A percentile compares a stretch with the other conserved stretches of the same genome.
phyloP scores from a whole-genome alignment of 257 asterid species.

The Solanum sparsipilum region DNA sequence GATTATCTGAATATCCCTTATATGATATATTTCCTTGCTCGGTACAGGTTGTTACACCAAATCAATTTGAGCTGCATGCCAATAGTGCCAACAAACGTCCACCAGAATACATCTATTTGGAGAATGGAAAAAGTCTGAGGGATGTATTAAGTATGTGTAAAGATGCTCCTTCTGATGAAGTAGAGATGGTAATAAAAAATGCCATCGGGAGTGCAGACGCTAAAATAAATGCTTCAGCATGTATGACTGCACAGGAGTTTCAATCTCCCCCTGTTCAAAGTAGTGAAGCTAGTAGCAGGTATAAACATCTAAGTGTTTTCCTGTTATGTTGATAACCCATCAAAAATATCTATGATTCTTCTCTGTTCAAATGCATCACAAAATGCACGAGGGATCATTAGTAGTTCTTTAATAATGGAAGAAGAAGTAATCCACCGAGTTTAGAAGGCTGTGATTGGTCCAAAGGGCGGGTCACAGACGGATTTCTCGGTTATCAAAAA shows the following conservation, averaged over 20 bases:
- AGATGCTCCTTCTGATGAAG: conserved; percentile 31
- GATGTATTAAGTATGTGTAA: conserved; percentile 71
- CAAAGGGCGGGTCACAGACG: too few relatives aligned
- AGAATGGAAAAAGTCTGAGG: conserved; percentile 60
- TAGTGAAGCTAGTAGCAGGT: conserved; percentile 39
- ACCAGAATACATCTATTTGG: conserved; percentile 64
- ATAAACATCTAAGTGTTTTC: neutral
- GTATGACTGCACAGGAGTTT: conserved; percentile 28
- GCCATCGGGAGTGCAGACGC: conserved; percentile 39
- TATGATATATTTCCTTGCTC: conserved; percentile 3
- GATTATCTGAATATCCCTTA: neutral
- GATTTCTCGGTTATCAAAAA: too few relatives aligned
- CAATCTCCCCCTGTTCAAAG: conserved; percentile 21
- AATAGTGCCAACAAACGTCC: conserved; percentile 70
- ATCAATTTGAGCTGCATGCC: conserved; percentile 74
- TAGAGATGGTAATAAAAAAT: conserved; percentile 42
- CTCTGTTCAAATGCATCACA: neutral
- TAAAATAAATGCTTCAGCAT: conserved; percentile 26
- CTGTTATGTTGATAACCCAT: neutral
- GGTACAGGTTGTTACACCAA: conserved; percentile 67
- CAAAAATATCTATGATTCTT: neutral
- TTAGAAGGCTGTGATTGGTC: too few relatives aligned
- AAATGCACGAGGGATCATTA: neutral
- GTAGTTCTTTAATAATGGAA: neutral
- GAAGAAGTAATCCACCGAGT: neutral